A percentile compares a stretch with the other conserved stretches of the same genome.
phyloP scores from a whole-genome alignment of 371 early-diverging fungal species.

The Sporodiniella umbellata region DNA sequence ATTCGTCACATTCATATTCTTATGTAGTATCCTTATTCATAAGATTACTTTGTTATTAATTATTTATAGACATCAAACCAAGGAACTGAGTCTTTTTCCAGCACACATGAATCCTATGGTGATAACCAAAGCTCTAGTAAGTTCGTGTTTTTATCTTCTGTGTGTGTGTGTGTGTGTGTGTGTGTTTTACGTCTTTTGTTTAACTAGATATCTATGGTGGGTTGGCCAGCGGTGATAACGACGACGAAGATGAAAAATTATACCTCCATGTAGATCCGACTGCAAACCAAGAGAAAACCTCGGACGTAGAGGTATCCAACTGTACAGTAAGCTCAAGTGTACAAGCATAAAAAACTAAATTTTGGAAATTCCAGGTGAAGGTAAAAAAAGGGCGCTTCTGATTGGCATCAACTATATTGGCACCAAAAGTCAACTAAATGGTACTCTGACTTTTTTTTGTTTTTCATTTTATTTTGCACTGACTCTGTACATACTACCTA shows the following conservation, averaged over 20 bases:
- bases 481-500: slow-evolving; percentile 3
- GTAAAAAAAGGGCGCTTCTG: slow-evolving; percentile 80
- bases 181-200: no score
- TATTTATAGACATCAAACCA: slow-evolving; percentile 6
- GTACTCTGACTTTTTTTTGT: slow-evolving; percentile 24
- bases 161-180: no score
- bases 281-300: slow-evolving; percentile 14
- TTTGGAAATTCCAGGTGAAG: slow-evolving; percentile 29
- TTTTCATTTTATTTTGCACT: no score
- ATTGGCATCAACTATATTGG: slow-evolving; percentile 92
- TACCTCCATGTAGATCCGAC: slow-evolving; percentile 37
- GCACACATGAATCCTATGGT: neutral
- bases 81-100: slow-evolving; percentile 1
- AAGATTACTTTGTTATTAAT: neutral
- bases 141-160: no score
- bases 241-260: slow-evolving; percentile 14
- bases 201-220: no score
- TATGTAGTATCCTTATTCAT: slow-evolving; percentile 1
- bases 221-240: slow-evolving; percentile 7
- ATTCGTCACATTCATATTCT: slow-evolving; percentile 3
- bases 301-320: slow-evolving; percentile 63
- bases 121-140: slow-evolving; percentile 23
- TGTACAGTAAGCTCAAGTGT: slow-evolving; percentile 37
- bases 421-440: slow-evolving; percentile 61
- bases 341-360: neutral